Evolutionary conservation across 2,329 filamentous ascomycete species (phyloP), one percentile per base, ranked within the genome.

Genomic region (Fusarium lateritium): DNA sequence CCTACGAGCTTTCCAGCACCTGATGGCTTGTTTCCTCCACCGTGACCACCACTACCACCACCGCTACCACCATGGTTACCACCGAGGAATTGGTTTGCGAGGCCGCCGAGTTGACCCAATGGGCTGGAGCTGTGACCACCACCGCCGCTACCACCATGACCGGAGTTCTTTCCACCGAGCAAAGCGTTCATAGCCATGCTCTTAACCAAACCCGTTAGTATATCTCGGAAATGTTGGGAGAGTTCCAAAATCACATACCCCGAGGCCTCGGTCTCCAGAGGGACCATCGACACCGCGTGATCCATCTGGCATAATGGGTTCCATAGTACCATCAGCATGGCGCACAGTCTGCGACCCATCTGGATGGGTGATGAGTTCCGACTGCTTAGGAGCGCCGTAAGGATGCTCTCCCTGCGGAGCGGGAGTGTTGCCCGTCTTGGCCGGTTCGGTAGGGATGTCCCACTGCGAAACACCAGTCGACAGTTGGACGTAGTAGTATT

Each of bases 401-500:
- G 89, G 90, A 72, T 91, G 89, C 21, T 91, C 87, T 63, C 77
- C 73, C 54, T 78, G 82, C 59, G 84, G 84, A 65, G 81, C 85
- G 45, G 87, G 89, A 38, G 87, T 89, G 75, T 82, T 88, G 65
- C 89, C 88, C 22, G 86, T 85, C 44, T 87, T 88, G 9, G 87
- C 89, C 50, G 89, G 84, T 61, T 88, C 83, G 15, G 88, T 92
- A 33, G 91, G 91, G 33, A 86, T 85, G n/a, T 92, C 90, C 91
- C 91, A 93, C 79, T 92, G 90, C 67, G 90, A 92, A 38, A 88
- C 84, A 47, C 91, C 91, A 9, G 90, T 92, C 54, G 89, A 89
- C 56, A 93, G 86, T 78, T 92, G 90, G 51, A 93, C 91, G 77
- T 88, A 91, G 78, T 91, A 91, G 77, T 91, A 91, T 77, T 90